Evolutionary conservation across 495 filamentous ascomycete genomes (phyloP), one percentile per base, ranked within the genome.

Genomic region (Podospora pseudopauciseta): DNA sequence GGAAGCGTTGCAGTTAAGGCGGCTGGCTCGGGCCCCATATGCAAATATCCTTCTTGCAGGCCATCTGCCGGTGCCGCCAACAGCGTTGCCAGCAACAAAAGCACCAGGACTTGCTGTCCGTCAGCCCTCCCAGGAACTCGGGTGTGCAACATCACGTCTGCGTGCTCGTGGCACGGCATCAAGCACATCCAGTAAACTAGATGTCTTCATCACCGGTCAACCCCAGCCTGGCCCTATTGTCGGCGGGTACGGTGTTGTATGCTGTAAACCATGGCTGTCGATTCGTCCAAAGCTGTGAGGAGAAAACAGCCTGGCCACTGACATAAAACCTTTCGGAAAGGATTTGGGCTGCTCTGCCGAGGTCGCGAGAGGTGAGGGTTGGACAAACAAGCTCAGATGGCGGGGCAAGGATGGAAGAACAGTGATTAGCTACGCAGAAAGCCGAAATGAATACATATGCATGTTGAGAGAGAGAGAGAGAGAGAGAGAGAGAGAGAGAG

Each of bases 61-160:
- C 18, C 55, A 58, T 20, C 23, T 58, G 55, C 55, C 55, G 55
- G 55, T 58, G 23, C 23, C 55, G 23, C 30, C 30, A 32, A 6
- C 30, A 32, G 7, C 30, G 30, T 32, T 32, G 30, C 30, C 30
- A 32, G 30, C 30, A 32, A 7, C 30, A 32, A 32, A 32, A 32
- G 30, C 30, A 32, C 30, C 30, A 26, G 55, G 55, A 26, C n/a
- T 20, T 58, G 9, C 16, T 15, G 5, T 9, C n/a, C 15, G 55
- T 58, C 55, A 58, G 55, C 55, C 55, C 55, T 58, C 55, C 55
- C 55, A 58, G 55, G n/a, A 58, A 26, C 55, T 23, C 23, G 55
- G 55, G 55, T 58, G 55, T 58, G 55, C 55, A 58, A 11, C n/a
- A 58, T 7, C 23, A 26, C 15, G 55, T 26, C 55, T 58, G 55